These are phyloP conservation scores for Neopestalotiopsis sp. DNA, from an alignment of 2,329 filamentous ascomycete species.

Conservation along the genomic window DNA sequence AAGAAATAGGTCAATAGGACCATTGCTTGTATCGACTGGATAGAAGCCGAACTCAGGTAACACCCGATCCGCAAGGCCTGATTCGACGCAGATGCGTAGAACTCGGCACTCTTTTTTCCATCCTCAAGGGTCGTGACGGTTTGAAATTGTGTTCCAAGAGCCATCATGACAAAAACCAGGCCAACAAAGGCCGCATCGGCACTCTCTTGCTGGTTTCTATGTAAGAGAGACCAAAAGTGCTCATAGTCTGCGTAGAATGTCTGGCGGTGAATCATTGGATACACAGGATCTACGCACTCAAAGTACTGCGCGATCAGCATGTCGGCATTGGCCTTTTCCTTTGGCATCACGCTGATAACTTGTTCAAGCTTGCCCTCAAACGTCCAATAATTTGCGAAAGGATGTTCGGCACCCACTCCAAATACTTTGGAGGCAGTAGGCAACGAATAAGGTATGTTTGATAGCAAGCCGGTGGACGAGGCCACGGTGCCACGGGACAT, in stretches of 20 bases:
- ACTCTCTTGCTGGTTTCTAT: slow-evolving; percentile 58
- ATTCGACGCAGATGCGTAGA: slow-evolving; percentile 80
- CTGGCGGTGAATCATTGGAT: slow-evolving; percentile 78
- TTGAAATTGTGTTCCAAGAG: slow-evolving; percentile 80
- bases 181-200: slow-evolving; percentile 73
- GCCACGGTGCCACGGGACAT: slow-evolving; percentile 57
- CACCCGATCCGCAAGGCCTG: slow-evolving; percentile 77
- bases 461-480: slow-evolving; percentile 66
- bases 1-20: slow-evolving; percentile 83
- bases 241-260: slow-evolving; percentile 81
- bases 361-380: slow-evolving; percentile 76
- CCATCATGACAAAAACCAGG: slow-evolving; percentile 77
- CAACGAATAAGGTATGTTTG: slow-evolving; percentile 74
- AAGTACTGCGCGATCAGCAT: slow-evolving; percentile 69
- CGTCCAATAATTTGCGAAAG: slow-evolving; percentile 86
- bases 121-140: slow-evolving; percentile 62
- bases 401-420: slow-evolving; percentile 79
- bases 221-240: slow-evolving; percentile 70
- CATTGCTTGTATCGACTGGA: slow-evolving; percentile 79
- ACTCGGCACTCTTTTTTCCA: slow-evolving; percentile 77
- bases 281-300: slow-evolving; percentile 78
- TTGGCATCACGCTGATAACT: slow-evolving; percentile 74
- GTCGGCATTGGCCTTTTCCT: slow-evolving; percentile 74
- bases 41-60: slow-evolving; percentile 75
- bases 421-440: slow-evolving; percentile 78